Evolutionary conservation across 176 grass and related monocot species (phyloP), one percentile per base, ranked within the genome.

Genomic region (Zea luxurians): DNA sequence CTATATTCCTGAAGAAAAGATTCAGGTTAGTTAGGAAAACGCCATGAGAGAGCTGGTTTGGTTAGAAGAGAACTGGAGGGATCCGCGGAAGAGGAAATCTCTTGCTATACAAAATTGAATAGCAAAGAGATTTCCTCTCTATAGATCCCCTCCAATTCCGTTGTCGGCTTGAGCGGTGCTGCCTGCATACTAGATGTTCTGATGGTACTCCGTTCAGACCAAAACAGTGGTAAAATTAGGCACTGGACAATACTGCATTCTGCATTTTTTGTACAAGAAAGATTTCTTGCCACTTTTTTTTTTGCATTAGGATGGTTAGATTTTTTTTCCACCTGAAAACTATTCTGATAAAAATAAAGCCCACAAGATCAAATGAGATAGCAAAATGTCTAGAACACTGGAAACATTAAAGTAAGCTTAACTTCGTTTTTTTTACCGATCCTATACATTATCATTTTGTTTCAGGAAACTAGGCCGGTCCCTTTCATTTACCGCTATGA

Each of bases 1-100:
- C 93, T 2, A 63, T 93, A 37, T 97, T 97, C 54, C 78, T 97
- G 11, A 91, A 93, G 74, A 97, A 97, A 84, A 91, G 85, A 85
- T 97, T 97, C 90, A 97, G 93, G 93, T 97, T 67, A 74, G 44
- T 97, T 67, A 74, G 38, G 18, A 70, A 57, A 64, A 20, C n/a
- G n/a, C n/a, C n/a, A n/a, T n/a, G n/a, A n/a, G n/a, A n/a, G n/a
- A n/a, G n/a, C n/a, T n/a, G n/a, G n/a, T n/a, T n/a, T n/a, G n/a
- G n/a, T n/a, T n/a, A n/a, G n/a, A n/a, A n/a, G n/a, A n/a, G n/a
- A n/a, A n/a, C n/a, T n/a, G n/a, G n/a, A n/a, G n/a, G n/a, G n/a
- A n/a, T n/a, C n/a, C n/a, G n/a, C n/a, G n/a, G n/a, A n/a, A n/a
- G n/a, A n/a, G n/a, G n/a, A n/a, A n/a, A n/a, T n/a, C n/a, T n/a